A percentile compares a stretch with the other conserved stretches of the same genome.
phyloP scores from a whole-genome alignment of 345 rosid genomes.

The Sisymbrium irio region DNA sequence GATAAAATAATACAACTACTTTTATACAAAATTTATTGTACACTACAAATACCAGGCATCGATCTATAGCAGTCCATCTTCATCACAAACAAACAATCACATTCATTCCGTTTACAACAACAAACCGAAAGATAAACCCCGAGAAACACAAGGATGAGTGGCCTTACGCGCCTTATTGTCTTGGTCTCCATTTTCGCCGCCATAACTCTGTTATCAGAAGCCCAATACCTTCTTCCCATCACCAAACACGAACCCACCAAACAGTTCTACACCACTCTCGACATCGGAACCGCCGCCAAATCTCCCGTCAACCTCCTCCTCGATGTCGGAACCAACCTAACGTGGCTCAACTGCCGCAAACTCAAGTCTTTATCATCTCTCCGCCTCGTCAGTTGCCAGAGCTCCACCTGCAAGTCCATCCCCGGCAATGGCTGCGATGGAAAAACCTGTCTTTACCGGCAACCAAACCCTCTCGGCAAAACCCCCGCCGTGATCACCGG shows the following conservation, averaged over 20 bases:
- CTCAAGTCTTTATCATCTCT: slow-evolving; percentile 18
- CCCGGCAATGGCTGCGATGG: slow-evolving; percentile 9
- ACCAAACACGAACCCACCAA: slow-evolving; percentile 38
- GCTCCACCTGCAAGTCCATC: slow-evolving; percentile 18
- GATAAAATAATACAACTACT: no score
- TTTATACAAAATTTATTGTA: no score
- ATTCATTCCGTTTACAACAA: background rate
- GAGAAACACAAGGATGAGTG: background rate
- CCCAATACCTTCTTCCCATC: slow-evolving; percentile 38
- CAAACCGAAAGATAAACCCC: background rate
- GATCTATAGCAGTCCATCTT: background rate
- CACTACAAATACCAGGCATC: background rate
- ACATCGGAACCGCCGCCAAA: slow-evolving; percentile 26
- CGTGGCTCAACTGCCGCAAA: slow-evolving; percentile 28
- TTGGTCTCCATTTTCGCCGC: background rate
- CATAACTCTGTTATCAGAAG: background rate
- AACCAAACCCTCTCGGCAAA: slow-evolving; percentile 1
- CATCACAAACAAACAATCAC: slow-evolving; percentile 11
- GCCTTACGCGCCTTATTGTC: background rate
- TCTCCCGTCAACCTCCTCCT: slow-evolving; percentile 30
- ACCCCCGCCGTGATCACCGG: slow-evolving; percentile 11
- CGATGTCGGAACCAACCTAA: slow-evolving; percentile 21
- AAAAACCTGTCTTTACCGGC: background rate
- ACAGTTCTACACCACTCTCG: slow-evolving; percentile 41
- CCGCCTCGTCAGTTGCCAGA: slow-evolving; percentile 18